Base-by-base conservation (phyloP, 495 filamentous ascomycete genomes). In the Lepidopterella palustris region DNA sequence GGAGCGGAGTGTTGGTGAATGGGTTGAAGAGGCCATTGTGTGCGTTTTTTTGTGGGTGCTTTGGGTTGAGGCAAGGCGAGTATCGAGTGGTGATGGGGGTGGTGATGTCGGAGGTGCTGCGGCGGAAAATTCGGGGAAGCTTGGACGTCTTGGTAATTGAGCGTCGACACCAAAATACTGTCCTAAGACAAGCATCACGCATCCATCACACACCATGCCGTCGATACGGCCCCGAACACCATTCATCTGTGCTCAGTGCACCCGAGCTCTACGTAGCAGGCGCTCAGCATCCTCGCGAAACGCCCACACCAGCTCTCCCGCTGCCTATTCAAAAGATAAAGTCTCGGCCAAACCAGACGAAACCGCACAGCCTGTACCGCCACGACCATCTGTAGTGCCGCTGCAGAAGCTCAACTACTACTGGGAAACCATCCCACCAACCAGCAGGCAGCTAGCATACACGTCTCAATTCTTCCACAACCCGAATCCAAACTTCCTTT, bases 401-500 rank as follows among this genome's bases (percentile, higher is more conserved):
- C 3, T 50, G 15, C 21, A 54, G n/a, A 25, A 51, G n/a, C 31
- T 76, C 20, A 77, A 79, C 18, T 78, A 76, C 64, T 84, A 87
- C 75, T 82, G 80, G 78, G 78, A 82, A 52, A 84, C 83, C 5
- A 57, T 69, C 51, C 71, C 76, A 4, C 85, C 91, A 0, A 83
- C 72, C 1, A 27, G 70, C 0, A 50, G 63, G 0, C 80, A 90
- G 70, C 76, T 86, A 25, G 61, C 67, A 26, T 77, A 79, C 55
- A 83, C 86, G 24, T 68, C 79, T 39, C 75, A 73, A 18, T 78
- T 91, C 70, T 96, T 96, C 74, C 77, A 13, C 65, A 71, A 24
- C 28, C 77, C 77, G 0, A 21, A 31, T 10, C 84, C 89, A 0
- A 68, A 75, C 9, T 86, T 92, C 69, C 75, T 91, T 32, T 92